phyloP scores from a whole-genome alignment of 2,329 filamentous ascomycete species.

The Tolypocladium ovalisporum region DNA sequence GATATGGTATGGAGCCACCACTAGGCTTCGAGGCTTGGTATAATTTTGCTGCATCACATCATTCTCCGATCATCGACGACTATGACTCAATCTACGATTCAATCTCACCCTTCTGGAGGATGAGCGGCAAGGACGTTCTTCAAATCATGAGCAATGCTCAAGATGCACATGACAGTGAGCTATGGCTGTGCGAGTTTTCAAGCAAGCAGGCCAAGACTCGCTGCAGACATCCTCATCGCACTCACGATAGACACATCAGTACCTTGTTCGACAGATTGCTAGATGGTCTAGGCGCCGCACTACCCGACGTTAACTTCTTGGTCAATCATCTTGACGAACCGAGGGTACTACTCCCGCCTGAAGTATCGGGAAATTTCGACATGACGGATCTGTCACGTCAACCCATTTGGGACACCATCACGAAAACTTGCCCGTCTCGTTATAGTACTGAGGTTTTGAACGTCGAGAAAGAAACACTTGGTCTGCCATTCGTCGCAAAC shows the following conservation, averaged over 20 bases:
- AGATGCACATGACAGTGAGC: constrained; percentile 16
- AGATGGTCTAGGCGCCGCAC: constrained; percentile 7
- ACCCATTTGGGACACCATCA: constrained; percentile 20
- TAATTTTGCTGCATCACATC: constrained; percentile 23
- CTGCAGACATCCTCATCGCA: constrained; percentile 23
- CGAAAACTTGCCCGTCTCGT: constrained; percentile 1
- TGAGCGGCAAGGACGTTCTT: constrained; percentile 23
- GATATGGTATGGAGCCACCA: constrained; percentile 32
- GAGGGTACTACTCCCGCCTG: constrained; percentile 21
- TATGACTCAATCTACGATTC: constrained; percentile 31
- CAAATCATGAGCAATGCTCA: constrained; percentile 11
- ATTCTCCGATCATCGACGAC: constrained; percentile 36
- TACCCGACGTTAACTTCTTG: constrained; percentile 29
- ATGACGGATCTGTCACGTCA: constrained; percentile 15
- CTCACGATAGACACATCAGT: constrained; percentile 21
- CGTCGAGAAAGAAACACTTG: not conserved
- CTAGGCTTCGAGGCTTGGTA: constrained; percentile 36
- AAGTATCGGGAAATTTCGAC: constrained; percentile 3
- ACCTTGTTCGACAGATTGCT: constrained; percentile 21
- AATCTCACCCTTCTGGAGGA: constrained; percentile 27
- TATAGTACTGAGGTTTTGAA: rapidly evolving
- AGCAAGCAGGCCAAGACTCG: constrained; percentile 12
- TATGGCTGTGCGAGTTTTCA: constrained; percentile 26
- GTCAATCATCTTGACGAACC: constrained; percentile 40
- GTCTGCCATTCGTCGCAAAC: constrained; percentile 25